Base-by-base conservation (phyloP, 805 yeast genomes). In the Priceomyces melissophilus region DNA sequence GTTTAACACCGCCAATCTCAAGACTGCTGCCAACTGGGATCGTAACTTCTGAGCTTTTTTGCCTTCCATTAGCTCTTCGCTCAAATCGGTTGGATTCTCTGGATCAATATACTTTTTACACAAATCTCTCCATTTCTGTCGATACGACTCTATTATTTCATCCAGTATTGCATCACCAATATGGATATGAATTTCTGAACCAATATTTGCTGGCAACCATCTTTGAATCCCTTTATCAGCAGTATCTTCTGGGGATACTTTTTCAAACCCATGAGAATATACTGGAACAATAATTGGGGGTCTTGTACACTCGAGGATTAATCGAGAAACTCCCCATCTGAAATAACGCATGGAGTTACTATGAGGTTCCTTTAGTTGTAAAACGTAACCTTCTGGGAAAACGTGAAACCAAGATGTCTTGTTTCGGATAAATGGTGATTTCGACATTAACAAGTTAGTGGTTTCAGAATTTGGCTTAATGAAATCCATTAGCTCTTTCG, bases 381-480 rank as follows among this genome's bases (percentile, higher is more conserved):
- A 76, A 3, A 91, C 98, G 58, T 83, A 87, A 0, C 95, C 96
- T 60, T 91, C 99, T 0, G 99, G 99, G 61, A 87, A 91, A 3
- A 89, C 79, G 58, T 91, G 98, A 43, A 93, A 78, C 98, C 98
- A 91, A 0, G 87, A 79, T 0, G 93, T 83, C 43, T 76, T 78
- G 11, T 72, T 61, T 41, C 90, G 67, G 20, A 78, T 65, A 27
- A 84, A 69, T 2, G 91, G 91, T 1, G 71, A 52, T 37, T 51
- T 55, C 8, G 61, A 48, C 67, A 64, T 58, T 35, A 69, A 51
- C 2, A 61, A 48, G 37, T 53, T 56, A 16, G 63, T 56, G 10
- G 63, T 45, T 26, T 59, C 64, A 1, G 68, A 48, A 10, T 47
- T 42, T 2, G 73, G 71, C 35, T 48, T 54, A 10, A 54, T 49